Evolutionary conservation across 2,329 filamentous ascomycete genomes (phyloP).

Genomic region (Laburnicola sp.): DNA sequence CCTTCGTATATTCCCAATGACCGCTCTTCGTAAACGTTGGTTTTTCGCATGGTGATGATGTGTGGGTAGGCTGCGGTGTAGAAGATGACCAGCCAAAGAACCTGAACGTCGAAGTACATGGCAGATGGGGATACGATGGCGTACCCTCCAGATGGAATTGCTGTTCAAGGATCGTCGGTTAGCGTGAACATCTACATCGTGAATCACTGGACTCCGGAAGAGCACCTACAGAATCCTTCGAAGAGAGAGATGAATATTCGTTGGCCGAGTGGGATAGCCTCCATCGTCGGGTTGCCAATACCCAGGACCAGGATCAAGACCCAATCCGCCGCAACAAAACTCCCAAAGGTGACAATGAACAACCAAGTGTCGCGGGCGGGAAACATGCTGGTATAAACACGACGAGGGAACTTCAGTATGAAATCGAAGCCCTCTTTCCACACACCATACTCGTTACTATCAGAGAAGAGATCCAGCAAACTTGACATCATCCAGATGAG

Average conservation of each 20-base stretch:
- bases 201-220: too few species aligned
- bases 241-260: conserved; percentile 28
- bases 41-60: conserved; percentile 63
- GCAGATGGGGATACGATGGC: conserved; percentile 24
- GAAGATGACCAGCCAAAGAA: conserved; percentile 67
- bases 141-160: conserved; percentile 28
- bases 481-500: conserved; percentile 55
- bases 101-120: conserved; percentile 33
- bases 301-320: conserved; percentile 24
- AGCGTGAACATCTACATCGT: too few species aligned
- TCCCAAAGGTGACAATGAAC: conserved; percentile 23
- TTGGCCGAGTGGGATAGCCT: conserved; percentile 23
- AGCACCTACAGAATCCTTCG: conserved; percentile 29
- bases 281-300: conserved; percentile 27
- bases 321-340: conserved; percentile 26
- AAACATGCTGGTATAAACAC: conserved; percentile 28
- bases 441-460: conserved; percentile 24
- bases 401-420: conserved; percentile 23
- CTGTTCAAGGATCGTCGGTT: too few species aligned
- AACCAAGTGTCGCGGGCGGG: conserved; percentile 24
- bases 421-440: conserved; percentile 29
- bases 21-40: conserved; percentile 63
- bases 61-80: conserved; percentile 64
- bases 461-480: conserved; percentile 20
- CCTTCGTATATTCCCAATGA: conserved; percentile 60